Base-by-base conservation (phyloP, 352 stramenopile species). In the Pythium pectinolyticum region DNA sequence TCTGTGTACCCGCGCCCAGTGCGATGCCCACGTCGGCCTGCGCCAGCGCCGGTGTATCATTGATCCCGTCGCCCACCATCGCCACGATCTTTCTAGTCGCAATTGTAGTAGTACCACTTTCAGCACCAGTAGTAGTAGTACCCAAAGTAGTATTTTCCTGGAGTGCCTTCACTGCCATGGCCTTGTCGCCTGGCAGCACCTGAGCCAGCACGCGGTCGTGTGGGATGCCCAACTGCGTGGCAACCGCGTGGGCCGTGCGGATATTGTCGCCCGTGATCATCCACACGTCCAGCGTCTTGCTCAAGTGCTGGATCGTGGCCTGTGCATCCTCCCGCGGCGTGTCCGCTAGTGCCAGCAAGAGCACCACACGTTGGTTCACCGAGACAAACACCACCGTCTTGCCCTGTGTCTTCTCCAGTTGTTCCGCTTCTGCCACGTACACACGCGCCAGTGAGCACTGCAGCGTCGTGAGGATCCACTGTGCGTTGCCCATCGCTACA, bases 201-300 rank as follows among this genome's bases (percentile, higher is more conserved):
- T 50, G 24, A 0, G 43, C 43, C 2, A 50, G 14, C 10, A 50
- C 43, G 9, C 39, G 39, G 43, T 50, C 25, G 24, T 22, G 43
- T 50, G 24, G 43, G 39, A 99, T 97, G 49, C 96, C 94, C 30
- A 99, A 73, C 46, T 97, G 79, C 27, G 91, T 71, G 2, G 96
- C 97, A 66, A 99, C 95, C 11, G 88, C 91, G 62, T 88, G 72
- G 20, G 98, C 97, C 12, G 97, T 99, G 25, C 89, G 78, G 22
- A 73, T 69, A 74, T 99, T 99, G 75, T 99, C 98, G 22, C 98
- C 98, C n/a, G 97, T 99, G n/a, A 50, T 34, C 43, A 50, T 50
- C 43, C 43, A 50, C 3, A 50, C 43, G 0, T 50, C 24, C 4
- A 50, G 22, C 7, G 3, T 17, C 43, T 11, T 50, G 12, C 24